Evolutionary conservation across 1,139 yeast species (phyloP).

Genomic region (Yamadazyma kanchanaburiensis): DNA sequence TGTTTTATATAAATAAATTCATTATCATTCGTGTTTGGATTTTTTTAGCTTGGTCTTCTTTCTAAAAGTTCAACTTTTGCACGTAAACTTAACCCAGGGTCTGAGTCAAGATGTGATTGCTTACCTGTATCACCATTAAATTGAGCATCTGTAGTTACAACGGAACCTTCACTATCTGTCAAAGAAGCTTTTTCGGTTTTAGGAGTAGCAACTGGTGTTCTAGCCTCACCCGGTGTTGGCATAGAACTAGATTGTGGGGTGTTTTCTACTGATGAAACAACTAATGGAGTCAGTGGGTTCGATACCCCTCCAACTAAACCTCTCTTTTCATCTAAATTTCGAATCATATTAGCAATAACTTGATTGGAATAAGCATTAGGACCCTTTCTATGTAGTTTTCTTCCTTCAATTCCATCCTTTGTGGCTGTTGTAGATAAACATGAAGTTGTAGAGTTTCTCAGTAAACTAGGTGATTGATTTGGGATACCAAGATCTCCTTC

Average conservation of each 20-base stretch:
- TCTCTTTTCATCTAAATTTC: conserved; percentile 7
- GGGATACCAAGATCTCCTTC: neutral
- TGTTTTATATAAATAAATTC: too few relatives aligned
- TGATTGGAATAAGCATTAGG: conserved; percentile 36
- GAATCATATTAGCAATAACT: conserved; percentile 30
- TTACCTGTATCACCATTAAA: conserved; percentile 24
- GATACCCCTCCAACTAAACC: neutral
- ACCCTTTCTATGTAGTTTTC: conserved; percentile 45
- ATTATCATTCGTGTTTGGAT: too few relatives aligned
- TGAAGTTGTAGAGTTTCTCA: conserved; percentile 61
- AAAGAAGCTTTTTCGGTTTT: neutral
- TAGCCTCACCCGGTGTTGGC: conserved; percentile 1
- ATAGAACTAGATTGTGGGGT: conserved; percentile 1
- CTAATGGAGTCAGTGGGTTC: neutral
- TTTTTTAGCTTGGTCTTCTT: too few relatives aligned
- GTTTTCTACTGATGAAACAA: neutral
- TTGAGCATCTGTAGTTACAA: conserved; percentile 32
- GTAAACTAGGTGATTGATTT: conserved; percentile 23
- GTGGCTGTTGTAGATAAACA: conserved; percentile 70
- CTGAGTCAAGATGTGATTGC: neutral
- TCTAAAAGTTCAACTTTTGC: conserved; percentile 27
- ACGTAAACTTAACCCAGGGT: conserved; percentile 18
- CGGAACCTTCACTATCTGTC: conserved; percentile 13
- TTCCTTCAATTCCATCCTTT: conserved; percentile 70
- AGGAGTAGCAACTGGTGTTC: too few relatives aligned